Percentiles rank a stretch among this genome's conserved stretches.
Conservation (phyloP, 1,284 basidiomycete genomes). For the Malassezia arunalokei region DNA sequence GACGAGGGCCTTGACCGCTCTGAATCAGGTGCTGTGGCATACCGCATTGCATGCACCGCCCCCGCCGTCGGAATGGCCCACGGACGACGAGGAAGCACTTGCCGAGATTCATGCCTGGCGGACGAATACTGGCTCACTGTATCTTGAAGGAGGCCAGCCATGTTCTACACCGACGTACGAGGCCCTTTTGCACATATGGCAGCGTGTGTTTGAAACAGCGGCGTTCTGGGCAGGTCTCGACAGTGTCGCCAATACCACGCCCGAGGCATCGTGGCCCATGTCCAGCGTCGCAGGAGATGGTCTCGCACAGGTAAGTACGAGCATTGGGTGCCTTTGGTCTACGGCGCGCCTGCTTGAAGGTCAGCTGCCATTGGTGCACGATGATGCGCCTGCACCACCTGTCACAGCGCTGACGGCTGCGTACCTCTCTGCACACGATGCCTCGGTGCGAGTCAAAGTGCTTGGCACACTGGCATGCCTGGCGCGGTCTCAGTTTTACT, state of each 20-base stretch:
- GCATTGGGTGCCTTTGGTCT: constrained; percentile 32
- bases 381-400: constrained; percentile 9
- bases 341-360: constrained; percentile 27
- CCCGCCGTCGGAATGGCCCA: constrained; percentile 32
- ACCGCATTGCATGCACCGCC: constrained; percentile 26
- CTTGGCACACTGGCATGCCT: constrained; percentile 27
- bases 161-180: neutral
- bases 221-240: constrained; percentile 12
- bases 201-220: constrained; percentile 11
- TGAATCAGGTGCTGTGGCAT: constrained; percentile 29
- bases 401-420: constrained; percentile 22
- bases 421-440: constrained; percentile 20
- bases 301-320: constrained; percentile 27
- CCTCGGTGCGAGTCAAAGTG: constrained; percentile 29
- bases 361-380: constrained; percentile 12
- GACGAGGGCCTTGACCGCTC: constrained; percentile 28
- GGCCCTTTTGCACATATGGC: constrained; percentile 1
- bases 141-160: neutral
- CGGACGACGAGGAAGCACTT: constrained; percentile 15
- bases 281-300: constrained; percentile 17
- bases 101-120: constrained; percentile 9
- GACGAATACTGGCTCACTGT: constrained; percentile 2
- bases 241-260: constrained; percentile 2
- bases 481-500: constrained; percentile 25
- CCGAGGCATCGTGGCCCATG: neutral